phyloP scores from a whole-genome alignment of 164 flowering plant genomes.

The Macadamia tetraphylla region DNA sequence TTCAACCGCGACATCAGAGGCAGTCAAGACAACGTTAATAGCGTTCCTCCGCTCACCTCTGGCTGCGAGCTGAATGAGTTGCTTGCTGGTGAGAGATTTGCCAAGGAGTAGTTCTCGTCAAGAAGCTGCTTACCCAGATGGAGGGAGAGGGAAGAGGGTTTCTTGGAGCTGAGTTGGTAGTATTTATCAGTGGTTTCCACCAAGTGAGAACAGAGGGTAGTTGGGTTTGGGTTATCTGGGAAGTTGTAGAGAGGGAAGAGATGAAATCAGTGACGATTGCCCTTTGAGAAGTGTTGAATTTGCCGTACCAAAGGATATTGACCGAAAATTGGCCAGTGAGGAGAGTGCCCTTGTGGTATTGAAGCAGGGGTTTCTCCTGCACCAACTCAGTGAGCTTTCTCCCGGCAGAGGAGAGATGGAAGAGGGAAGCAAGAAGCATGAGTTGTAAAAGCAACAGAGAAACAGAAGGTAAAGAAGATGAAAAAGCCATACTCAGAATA shows the following conservation, averaged over 20 bases:
- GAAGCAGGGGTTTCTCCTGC: slow-evolving; percentile 25
- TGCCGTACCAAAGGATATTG: slow-evolving; percentile 72
- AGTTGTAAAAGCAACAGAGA: slow-evolving; percentile 11
- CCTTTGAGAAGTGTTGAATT: slow-evolving; percentile 52
- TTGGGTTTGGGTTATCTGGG: background rate
- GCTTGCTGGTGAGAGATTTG: slow-evolving; percentile 34
- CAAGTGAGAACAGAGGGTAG: slow-evolving; percentile 56
- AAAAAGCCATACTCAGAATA: too few relatives aligned
- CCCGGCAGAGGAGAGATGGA: slow-evolving; percentile 19
- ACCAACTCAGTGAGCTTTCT: slow-evolving; percentile 20
- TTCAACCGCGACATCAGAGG: slow-evolving; percentile 44
- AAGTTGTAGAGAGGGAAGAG: slow-evolving; percentile 31
- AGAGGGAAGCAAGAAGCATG: slow-evolving; percentile 14
- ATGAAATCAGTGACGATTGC: slow-evolving; percentile 60
- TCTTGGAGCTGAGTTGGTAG: slow-evolving; percentile 26
- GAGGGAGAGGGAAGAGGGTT: slow-evolving; percentile 21
- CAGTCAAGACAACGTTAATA: slow-evolving; percentile 50
- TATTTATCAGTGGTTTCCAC: slow-evolving; percentile 56
- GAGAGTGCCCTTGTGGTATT: slow-evolving; percentile 69
- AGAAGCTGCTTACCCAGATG: slow-evolving; percentile 34
- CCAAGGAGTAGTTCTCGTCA: slow-evolving; percentile 47
- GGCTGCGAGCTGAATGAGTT: slow-evolving; percentile 33
- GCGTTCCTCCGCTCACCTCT: slow-evolving; percentile 32
- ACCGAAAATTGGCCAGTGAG: slow-evolving; percentile 51
- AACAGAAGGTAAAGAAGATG: too few relatives aligned